Conservation (phyloP, 306 rosid genomes). For the Prinsepia uniflora region DNA sequence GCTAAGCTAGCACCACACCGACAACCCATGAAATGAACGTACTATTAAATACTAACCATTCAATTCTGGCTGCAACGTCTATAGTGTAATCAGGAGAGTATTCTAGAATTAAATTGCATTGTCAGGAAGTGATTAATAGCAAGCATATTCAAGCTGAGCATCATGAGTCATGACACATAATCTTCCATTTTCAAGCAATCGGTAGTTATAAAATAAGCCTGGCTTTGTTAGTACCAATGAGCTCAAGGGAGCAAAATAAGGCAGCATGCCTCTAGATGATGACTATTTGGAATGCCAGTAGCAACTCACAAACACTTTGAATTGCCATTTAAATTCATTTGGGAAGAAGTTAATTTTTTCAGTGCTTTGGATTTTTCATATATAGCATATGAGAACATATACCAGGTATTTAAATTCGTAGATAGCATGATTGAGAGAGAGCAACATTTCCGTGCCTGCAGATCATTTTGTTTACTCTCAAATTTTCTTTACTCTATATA, state of each 20-base stretch:
- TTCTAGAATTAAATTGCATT: neutral
- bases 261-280: neutral
- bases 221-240: neutral
- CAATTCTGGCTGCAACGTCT: neutral
- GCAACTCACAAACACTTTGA: neutral
- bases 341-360: neutral
- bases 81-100: neutral
- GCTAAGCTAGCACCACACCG: neutral
- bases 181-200: neutral
- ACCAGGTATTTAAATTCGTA: neutral
- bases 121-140: neutral
- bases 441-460: constrained; percentile 16
- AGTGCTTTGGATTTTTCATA: neutral
- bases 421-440: neutral
- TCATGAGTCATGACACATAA: neutral
- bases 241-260: constrained; percentile 1
- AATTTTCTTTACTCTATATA: neutral
- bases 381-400: neutral
- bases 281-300: too few relatives aligned
- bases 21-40: neutral
- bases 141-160: neutral
- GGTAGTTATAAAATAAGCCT: neutral
- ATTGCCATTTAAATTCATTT: neutral
- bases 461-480: constrained; percentile 24
- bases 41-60: neutral